Percentiles rank a stretch among this genome's conserved stretches.
Evolutionary conservation across 768 basidiomycete species (phyloP).

Genomic region (Tylopilus vinaceipallidus): DNA sequence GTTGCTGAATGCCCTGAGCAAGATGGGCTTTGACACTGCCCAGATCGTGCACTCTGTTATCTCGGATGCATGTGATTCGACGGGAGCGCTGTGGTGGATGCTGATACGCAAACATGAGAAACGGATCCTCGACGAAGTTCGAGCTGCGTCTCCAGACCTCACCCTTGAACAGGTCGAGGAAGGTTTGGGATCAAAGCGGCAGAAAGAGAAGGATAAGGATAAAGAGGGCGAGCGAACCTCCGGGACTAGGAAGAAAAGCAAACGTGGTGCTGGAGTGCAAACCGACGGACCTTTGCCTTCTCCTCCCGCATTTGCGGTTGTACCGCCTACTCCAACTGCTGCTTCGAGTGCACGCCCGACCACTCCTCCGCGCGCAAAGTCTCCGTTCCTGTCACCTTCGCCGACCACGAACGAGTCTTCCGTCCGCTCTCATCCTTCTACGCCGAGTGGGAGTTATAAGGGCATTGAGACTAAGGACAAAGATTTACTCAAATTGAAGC

Average conservation of each 20-base stretch:
- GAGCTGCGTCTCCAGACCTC: constrained; percentile 16
- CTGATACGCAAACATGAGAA: constrained; percentile 78
- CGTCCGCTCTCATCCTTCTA: constrained; percentile 61
- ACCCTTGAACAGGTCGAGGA: constrained; percentile 17
- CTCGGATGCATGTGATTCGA: constrained; percentile 87
- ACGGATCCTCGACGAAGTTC: constrained; percentile 42
- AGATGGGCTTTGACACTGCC: constrained; percentile 86
- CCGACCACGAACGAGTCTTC: constrained; percentile 49
- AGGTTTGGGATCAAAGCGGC: constrained; percentile 28
- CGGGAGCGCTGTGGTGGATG: constrained; percentile 97
- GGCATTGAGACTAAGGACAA: constrained; percentile 48
- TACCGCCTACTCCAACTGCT: constrained; percentile 75
- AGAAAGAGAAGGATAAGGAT: constrained; percentile 32
- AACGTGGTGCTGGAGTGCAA: constrained; percentile 40
- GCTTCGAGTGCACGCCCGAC: constrained; percentile 37
- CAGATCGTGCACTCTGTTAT: constrained; percentile 95
- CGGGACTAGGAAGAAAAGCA: constrained; percentile 25
- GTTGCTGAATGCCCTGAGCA: constrained; percentile 69
- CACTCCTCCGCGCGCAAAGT: constrained; percentile 50
- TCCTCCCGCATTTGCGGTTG: constrained; percentile 63
- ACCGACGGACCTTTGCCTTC: constrained; percentile 37
- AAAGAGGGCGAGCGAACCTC: constrained; percentile 22
- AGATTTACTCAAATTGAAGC: constrained; percentile 47
- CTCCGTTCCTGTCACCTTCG: constrained; percentile 59
- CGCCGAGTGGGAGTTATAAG: constrained; percentile 62